A percentile compares a stretch with the other conserved stretches of the same genome.
phyloP scores from a whole-genome alignment of 805 yeast species.

The Yueomyces sinensis region DNA sequence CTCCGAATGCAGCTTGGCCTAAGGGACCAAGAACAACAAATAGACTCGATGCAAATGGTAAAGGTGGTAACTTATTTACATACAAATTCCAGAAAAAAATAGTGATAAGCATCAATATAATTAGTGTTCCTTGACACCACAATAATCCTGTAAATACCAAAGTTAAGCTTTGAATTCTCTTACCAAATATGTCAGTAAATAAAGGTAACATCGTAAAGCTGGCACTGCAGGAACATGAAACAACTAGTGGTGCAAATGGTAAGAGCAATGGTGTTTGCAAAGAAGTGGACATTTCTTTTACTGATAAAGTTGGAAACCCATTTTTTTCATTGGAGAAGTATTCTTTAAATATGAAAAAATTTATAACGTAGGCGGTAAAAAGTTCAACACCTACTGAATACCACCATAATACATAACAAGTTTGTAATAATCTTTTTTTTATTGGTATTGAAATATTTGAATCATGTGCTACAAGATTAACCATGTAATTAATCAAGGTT shows the following conservation, averaged over 20 bases:
- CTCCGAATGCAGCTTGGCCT: constrained; percentile 74
- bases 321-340: constrained; percentile 15
- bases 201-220: constrained; percentile 28
- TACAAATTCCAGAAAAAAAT: constrained; percentile 49
- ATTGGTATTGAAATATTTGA: constrained; percentile 2
- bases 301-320: constrained; percentile 1
- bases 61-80: constrained; percentile 44
- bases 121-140: constrained; percentile 55
- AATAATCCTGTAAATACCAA: constrained; percentile 41
- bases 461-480: constrained; percentile 27
- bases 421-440: constrained; percentile 32
- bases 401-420: constrained; percentile 61
- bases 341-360: constrained; percentile 33
- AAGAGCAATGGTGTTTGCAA: constrained; percentile 49
- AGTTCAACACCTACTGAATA: constrained; percentile 42
- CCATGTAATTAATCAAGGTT: constrained; percentile 48
- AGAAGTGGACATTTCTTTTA: constrained; percentile 22
- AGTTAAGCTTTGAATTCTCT: constrained; percentile 32
- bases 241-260: constrained; percentile 73
- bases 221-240: constrained; percentile 61
- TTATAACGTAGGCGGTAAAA: constrained; percentile 45
- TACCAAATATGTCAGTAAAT: constrained; percentile 31
- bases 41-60: constrained; percentile 42
- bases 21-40: constrained; percentile 74
- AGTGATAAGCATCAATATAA: constrained; percentile 43